Evolutionary conservation across 768 basidiomycete species (phyloP), one percentile per base, ranked within the genome.

Genomic region (Lentinula aciculospora): DNA sequence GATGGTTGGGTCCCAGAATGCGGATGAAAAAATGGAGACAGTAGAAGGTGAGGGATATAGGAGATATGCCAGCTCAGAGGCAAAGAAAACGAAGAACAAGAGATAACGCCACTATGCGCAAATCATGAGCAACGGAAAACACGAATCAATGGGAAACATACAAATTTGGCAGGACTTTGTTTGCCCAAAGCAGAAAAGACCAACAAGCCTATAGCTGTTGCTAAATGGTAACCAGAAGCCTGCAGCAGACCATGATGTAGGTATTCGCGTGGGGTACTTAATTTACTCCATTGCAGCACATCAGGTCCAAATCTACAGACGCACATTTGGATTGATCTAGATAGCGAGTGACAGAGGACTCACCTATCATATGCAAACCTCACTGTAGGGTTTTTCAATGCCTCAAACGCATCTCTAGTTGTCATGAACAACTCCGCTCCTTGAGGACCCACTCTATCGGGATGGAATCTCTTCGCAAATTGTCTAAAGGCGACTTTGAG

Each of bases 291-390:
- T 1, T 58, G 66, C 25, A 89, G 61, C 3, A 85, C 88, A 31
- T 83, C 83, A 10, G 89, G 85, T 0, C 92, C 92, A 65, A 94
- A 94, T 60, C 90, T 92, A 63, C 13, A 34, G 23, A 21, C 51
- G 25, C 25, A 45, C 40, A 15, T 10, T 37, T 7, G 37, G 25
- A 6, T 28, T 27, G 17, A 15, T 34, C 9, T 17, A 8, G 28
- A 34, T 37, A 10, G 21, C 29, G 32, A 37, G 19, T 25, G 25
- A 50, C n/a, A 50, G 29, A 40, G 0, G 19, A 67, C 81, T 53
- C 63, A 89, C 87, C 91, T 79, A 65, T 94, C 92, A 67, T 94
- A 94, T 0, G 91, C 92, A 73, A 92, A 94, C 49, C 92, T 71
- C 45, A 84, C 84, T 8, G 81, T 76, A 3, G 92, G 92, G 62